A percentile compares a stretch with the other conserved stretches of the same genome.
These are phyloP conservation scores for Laburnicola sp. DNA, from an alignment of 2,329 filamentous ascomycete species.

Conservation along the genomic window DNA sequence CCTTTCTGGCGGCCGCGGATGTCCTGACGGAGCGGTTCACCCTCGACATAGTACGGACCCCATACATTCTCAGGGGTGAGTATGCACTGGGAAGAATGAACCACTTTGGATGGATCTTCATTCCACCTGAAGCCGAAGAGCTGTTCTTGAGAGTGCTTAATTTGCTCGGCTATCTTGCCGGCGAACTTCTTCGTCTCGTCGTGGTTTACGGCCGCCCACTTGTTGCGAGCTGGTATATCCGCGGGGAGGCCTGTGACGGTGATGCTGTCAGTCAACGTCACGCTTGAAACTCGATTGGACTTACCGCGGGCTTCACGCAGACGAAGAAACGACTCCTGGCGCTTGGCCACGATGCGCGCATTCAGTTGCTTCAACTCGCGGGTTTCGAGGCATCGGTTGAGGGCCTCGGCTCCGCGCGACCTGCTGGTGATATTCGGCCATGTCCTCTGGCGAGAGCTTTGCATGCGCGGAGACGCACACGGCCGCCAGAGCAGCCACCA, in stretches of 20 bases:
- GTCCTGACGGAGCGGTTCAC: constrained; percentile 54
- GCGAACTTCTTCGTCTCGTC: background rate
- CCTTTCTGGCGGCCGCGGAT: constrained; percentile 52
- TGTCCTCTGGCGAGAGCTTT: constrained; percentile 8
- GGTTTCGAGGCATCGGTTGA: constrained; percentile 13
- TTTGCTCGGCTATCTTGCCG: background rate
- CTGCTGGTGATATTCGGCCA: constrained; percentile 12
- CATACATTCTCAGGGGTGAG: constrained; percentile 23
- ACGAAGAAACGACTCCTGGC: constrained; percentile 9
- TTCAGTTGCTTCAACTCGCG: constrained; percentile 11
- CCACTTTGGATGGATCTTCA: background rate
- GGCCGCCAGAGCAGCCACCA: background rate
- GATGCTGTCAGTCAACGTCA: background rate
- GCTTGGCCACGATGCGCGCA: constrained; percentile 12
- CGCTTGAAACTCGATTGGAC: background rate
- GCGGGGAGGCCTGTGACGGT: background rate
- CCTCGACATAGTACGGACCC: constrained; percentile 45
- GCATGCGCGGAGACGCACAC: constrained; percentile 7
- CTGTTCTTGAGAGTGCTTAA: background rate
- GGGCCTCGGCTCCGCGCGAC: constrained; percentile 9
- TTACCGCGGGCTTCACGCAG: constrained; percentile 14
- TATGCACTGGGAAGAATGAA: constrained; percentile 12
- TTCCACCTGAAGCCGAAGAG: constrained; percentile 5
- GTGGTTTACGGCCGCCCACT: constrained; percentile 1
- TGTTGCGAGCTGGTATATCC: background rate